phyloP scores from a whole-genome alignment of 2,329 filamentous ascomycete genomes.

The Chaetothyriales sp. region DNA sequence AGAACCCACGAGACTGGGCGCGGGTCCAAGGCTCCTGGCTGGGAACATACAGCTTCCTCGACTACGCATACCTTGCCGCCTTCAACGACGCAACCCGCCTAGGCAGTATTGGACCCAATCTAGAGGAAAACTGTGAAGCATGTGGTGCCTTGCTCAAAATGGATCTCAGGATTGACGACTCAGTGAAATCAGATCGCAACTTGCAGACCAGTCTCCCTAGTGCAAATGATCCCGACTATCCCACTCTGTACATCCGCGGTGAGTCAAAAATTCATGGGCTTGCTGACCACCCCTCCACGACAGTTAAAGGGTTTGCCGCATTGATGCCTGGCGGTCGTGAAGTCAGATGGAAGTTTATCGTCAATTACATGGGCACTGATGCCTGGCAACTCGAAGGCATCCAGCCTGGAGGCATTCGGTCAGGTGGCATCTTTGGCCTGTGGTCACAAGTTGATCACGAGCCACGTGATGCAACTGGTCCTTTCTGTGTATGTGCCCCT shows the following conservation, averaged over 20 bases:
- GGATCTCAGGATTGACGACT: slow-evolving; percentile 13
- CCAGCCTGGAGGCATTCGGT: slow-evolving; percentile 17
- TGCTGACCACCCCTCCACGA: slow-evolving; percentile 7
- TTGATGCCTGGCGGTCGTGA: slow-evolving; percentile 14
- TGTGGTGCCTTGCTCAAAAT: slow-evolving; percentile 18
- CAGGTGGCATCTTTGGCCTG: slow-evolving; percentile 15
- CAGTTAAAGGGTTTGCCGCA: slow-evolving; percentile 10
- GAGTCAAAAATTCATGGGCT: slow-evolving; percentile 9
- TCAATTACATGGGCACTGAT: slow-evolving; percentile 16
- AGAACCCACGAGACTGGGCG: slow-evolving; percentile 15
- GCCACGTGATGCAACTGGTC: slow-evolving; percentile 11
- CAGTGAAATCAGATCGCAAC: slow-evolving; percentile 7
- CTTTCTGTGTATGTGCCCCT: slow-evolving; percentile 7
- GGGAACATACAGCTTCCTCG: slow-evolving; percentile 17
- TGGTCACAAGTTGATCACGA: slow-evolving; percentile 9
- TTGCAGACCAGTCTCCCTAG: slow-evolving; percentile 11
- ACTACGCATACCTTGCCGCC: slow-evolving; percentile 14
- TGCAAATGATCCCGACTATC: slow-evolving; percentile 7
- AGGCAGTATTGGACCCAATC: background rate
- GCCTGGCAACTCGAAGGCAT: slow-evolving; percentile 19
- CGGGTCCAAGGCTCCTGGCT: slow-evolving; percentile 14
- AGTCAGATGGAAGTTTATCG: slow-evolving; percentile 17
- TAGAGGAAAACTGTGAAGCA: slow-evolving; percentile 6
- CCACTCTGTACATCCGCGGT: slow-evolving; percentile 15
- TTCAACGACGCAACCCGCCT: slow-evolving; percentile 9